Evolutionary conservation across 2,329 filamentous ascomycete species (phyloP), one percentile per base, ranked within the genome.

Genomic region (Verticillium tricorpus): DNA sequence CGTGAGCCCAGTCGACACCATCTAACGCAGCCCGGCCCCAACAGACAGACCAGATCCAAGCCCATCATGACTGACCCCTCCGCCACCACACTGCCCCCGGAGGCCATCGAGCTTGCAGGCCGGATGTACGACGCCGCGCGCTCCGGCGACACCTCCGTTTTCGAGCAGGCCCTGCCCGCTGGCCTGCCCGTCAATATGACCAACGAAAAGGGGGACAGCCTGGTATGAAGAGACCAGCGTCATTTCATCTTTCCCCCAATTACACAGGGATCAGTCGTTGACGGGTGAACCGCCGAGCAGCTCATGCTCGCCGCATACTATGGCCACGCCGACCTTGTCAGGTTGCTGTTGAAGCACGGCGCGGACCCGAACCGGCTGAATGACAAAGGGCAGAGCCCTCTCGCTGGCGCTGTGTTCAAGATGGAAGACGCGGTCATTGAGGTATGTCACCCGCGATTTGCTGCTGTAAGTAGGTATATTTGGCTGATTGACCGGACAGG

Each of bases 281-380:
- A 58, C n/a, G 11, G 58, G 62, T 45, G 32, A 39, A 57, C 32
- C 7, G 2, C 52, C 39, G 5, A 1, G 5, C 58, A 86, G 84
- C 77, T 92, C 63, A 92, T 92, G 89, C 82, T 92, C 1, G 85
- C 89, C 0, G 82, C 88, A 0, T 92, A 92, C 68, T 83, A 91
- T 66, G 88, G 88, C 12, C 86, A 91, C 60, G 78, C 82, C 1
- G 78, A 82, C 0, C 80, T 89, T 0, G 86, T 88, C 31, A 78
- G 76, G 56, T 77, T 89, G 62, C 79, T 92, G 12, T 72, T 91
- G 1, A 76, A 83, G 32, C 79, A 85, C 62, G 86, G 87, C 1
- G 88, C 87, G 1, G 87, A 91, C 68, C 81, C 88, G 0, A 90
- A 92, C 71, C 78, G 82, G 1, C 69, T 91, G 32, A 92, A 92